Evolutionary conservation across 1,139 yeast genomes (phyloP).

Genomic region (Geotrichum reessii): DNA sequence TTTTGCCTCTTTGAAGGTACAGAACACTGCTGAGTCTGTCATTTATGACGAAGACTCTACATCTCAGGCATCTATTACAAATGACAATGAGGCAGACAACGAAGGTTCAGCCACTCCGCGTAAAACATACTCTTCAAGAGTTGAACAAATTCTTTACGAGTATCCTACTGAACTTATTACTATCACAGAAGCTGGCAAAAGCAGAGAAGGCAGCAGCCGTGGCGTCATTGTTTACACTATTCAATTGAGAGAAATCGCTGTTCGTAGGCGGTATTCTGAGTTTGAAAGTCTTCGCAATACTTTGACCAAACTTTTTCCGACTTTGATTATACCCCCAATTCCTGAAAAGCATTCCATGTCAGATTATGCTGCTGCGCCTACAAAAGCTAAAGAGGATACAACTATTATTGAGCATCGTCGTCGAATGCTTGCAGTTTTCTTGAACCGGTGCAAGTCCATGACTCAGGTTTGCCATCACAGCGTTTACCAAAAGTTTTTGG

Average conservation of each 20-base stretch:
- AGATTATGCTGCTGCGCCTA: conserved; percentile 48
- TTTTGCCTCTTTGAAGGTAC: conserved; percentile 15
- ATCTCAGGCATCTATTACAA: conserved; percentile 6
- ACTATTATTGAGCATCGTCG: conserved; percentile 58
- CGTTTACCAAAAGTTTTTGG: conserved; percentile 70
- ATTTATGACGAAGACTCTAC: conserved; percentile 10
- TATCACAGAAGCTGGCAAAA: conserved; percentile 72
- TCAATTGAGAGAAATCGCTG: conserved; percentile 51
- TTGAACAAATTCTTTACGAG: conserved; percentile 36
- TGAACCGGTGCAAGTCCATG: conserved; percentile 66
- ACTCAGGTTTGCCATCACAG: conserved; percentile 52
- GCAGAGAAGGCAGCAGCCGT: conserved; percentile 67
- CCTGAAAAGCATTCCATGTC: conserved; percentile 80
- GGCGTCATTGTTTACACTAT: conserved; percentile 80
- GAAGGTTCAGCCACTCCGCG: conserved; percentile 8
- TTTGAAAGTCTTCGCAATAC: conserved; percentile 75
- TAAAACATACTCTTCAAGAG: conserved; percentile 33
- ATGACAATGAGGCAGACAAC: conserved; percentile 16
- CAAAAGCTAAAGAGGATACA: conserved; percentile 51
- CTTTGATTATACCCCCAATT: conserved; percentile 82
- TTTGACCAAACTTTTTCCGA: conserved; percentile 69
- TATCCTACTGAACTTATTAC: conserved; percentile 41
- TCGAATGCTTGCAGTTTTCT: conserved; percentile 67
- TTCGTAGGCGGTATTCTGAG: conserved; percentile 83
- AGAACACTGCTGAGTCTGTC: conserved; percentile 1